phyloP scores from a whole-genome alignment of 306 rosid genomes.

The Vigna angularis region DNA sequence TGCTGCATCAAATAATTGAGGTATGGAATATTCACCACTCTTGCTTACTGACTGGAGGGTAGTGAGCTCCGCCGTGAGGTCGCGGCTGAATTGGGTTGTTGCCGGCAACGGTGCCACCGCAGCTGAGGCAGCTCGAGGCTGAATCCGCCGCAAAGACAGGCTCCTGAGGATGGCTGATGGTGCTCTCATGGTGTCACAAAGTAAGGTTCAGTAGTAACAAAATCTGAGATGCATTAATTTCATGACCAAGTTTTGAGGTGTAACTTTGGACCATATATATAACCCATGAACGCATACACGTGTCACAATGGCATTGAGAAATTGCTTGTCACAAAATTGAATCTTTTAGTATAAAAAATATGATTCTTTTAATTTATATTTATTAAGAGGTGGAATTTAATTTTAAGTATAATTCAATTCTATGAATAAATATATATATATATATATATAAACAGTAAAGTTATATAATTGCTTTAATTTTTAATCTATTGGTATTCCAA shows the following conservation, averaged over 20 bases:
- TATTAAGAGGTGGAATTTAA: too few species aligned
- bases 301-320: background rate
- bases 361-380: too few species aligned
- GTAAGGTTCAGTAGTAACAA: background rate
- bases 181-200: conserved; percentile 27
- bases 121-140: background rate
- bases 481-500: too few species aligned
- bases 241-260: conserved; percentile 21
- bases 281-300: conserved; percentile 21
- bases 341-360: too few species aligned
- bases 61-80: conserved; percentile 43
- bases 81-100: conserved; percentile 32
- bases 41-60: conserved; percentile 18
- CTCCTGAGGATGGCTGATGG: conserved; percentile 42
- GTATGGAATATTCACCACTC: conserved; percentile 11
- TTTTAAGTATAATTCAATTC: too few species aligned
- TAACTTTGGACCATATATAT: conserved; percentile 10
- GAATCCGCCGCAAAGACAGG: conserved; percentile 44
- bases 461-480: too few species aligned
- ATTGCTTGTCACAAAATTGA: background rate
- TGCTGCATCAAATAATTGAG: conserved; percentile 48
- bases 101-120: conserved; percentile 45
- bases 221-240: background rate
- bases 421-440: too few species aligned
- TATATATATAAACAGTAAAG: too few species aligned